Evolutionary conservation across 257 asterid genomes (phyloP).

Genomic region (Nicotiana otophora): DNA sequence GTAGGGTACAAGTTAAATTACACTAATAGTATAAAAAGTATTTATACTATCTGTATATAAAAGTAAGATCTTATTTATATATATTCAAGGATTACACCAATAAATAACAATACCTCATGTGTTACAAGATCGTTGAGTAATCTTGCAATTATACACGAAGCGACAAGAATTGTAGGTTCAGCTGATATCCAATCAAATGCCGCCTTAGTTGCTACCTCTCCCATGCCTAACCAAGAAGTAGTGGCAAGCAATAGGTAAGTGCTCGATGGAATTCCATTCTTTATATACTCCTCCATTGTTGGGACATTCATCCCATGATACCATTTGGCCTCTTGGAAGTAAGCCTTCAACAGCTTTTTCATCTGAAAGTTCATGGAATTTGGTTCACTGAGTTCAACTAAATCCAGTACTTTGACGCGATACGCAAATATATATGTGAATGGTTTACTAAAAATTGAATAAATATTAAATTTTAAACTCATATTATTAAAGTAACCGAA

Average conservation of each 20-base stretch:
- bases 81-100: too few relatives aligned
- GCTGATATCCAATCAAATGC: slow-evolving; percentile 27
- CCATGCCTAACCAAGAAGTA: slow-evolving; percentile 22
- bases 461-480: neutral
- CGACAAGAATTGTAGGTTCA: slow-evolving; percentile 18
- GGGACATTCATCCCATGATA: slow-evolving; percentile 8
- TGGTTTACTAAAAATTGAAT: too few relatives aligned
- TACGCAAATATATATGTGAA: too few relatives aligned
- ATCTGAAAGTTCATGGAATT: slow-evolving; percentile 8
- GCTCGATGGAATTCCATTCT: slow-evolving; percentile 1
- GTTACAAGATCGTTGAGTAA: slow-evolving; percentile 28
- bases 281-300: slow-evolving; percentile 11
- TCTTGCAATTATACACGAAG: slow-evolving; percentile 22
- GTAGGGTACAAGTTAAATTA: too few relatives aligned
- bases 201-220: neutral
- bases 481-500: neutral
- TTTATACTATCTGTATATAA: too few relatives aligned
- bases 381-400: neutral
- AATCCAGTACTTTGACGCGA: neutral
- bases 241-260: slow-evolving; percentile 11
- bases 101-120: neutral
- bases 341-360: slow-evolving; percentile 21
- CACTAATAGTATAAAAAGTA: too few relatives aligned
- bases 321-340: slow-evolving; percentile 29
- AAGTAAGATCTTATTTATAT: too few relatives aligned